A percentile compares a stretch with the other conserved stretches of the same genome.
phyloP scores from a whole-genome alignment of 306 rosid species.

The Quillaja saponaria region DNA sequence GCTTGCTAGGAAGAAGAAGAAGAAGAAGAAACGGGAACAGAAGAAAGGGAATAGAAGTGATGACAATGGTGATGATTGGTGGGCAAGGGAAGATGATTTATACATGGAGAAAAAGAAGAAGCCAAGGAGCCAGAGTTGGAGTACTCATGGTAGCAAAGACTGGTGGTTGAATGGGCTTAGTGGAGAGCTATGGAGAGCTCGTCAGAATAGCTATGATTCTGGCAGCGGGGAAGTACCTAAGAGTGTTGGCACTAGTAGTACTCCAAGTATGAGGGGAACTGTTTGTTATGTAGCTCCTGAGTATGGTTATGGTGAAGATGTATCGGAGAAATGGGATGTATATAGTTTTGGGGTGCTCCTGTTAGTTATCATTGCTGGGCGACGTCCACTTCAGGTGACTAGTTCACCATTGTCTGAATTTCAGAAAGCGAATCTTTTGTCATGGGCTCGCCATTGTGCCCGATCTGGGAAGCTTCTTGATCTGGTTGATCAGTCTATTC shows the following conservation, averaged over 20 bases:
- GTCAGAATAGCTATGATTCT: conserved; percentile 64
- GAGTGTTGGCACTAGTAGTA: conserved; percentile 90
- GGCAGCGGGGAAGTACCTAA: conserved; percentile 74
- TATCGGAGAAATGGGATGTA: conserved; percentile 84
- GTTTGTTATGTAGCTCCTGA: conserved; percentile 95
- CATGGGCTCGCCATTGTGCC: conserved; percentile 91
- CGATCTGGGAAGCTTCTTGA: conserved; percentile 79
- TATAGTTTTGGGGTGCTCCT: conserved; percentile 86
- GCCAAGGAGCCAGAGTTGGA: conserved; percentile 51
- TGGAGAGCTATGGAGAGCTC: conserved; percentile 58
- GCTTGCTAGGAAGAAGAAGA: conserved; percentile 58
- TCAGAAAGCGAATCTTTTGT: conserved; percentile 79
- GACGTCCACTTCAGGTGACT: conserved; percentile 89
- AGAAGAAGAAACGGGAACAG: conserved; percentile 51
- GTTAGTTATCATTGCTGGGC: conserved; percentile 78
- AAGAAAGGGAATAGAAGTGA: conserved; percentile 41
- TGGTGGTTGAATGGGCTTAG: conserved; percentile 89
- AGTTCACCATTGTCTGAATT: conserved; percentile 80
- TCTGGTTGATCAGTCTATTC: conserved; percentile 71
- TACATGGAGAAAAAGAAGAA: conserved; percentile 55
- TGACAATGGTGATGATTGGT: conserved; percentile 52
- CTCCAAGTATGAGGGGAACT: conserved; percentile 97
- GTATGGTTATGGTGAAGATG: conserved; percentile 71
- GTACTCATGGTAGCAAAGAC: conserved; percentile 60
- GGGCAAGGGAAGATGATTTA: conserved; percentile 63